Evolutionary conservation across 805 yeast genomes (phyloP).

Genomic region (Trichomonascus vanleenenianus): DNA sequence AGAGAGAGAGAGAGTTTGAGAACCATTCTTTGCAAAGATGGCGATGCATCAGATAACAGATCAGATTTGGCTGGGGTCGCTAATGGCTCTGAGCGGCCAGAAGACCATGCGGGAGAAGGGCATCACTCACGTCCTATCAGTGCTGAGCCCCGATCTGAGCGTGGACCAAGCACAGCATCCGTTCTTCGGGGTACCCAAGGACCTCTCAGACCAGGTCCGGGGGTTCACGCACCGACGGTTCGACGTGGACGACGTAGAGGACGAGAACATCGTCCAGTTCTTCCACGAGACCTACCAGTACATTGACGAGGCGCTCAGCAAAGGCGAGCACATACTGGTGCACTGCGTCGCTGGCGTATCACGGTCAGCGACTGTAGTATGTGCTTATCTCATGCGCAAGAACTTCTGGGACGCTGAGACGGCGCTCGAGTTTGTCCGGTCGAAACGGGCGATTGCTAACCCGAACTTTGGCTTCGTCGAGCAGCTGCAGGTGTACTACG

Average conservation of each 20-base stretch:
- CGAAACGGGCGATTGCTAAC: slow-evolving; percentile 40
- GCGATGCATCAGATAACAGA: slow-evolving; percentile 16
- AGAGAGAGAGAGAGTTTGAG: neutral
- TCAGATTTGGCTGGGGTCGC: slow-evolving; percentile 60
- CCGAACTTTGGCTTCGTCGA: slow-evolving; percentile 71
- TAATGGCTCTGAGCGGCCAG: slow-evolving; percentile 52
- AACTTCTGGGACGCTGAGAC: slow-evolving; percentile 49
- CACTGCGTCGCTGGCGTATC: slow-evolving; percentile 83
- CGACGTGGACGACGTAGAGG: slow-evolving; percentile 64
- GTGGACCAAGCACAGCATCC: slow-evolving; percentile 37
- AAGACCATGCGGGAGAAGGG: slow-evolving; percentile 44
- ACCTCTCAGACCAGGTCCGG: slow-evolving; percentile 18
- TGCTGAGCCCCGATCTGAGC: slow-evolving; percentile 49
- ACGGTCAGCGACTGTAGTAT: slow-evolving; percentile 75
- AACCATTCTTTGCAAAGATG: neutral
- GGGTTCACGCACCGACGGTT: slow-evolving; percentile 42
- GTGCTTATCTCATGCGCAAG: slow-evolving; percentile 83
- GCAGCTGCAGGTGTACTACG: slow-evolving; percentile 61
- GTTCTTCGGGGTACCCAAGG: neutral
- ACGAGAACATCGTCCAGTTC: slow-evolving; percentile 54
- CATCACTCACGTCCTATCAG: slow-evolving; percentile 67
- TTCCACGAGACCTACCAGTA: slow-evolving; percentile 57
- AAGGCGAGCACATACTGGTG: slow-evolving; percentile 30
- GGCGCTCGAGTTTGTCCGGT: slow-evolving; percentile 69
- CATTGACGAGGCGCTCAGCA: slow-evolving; percentile 46